Base-by-base conservation (phyloP, 1,284 basidiomycete genomes). In the Moesziomyces sp. region DNA sequence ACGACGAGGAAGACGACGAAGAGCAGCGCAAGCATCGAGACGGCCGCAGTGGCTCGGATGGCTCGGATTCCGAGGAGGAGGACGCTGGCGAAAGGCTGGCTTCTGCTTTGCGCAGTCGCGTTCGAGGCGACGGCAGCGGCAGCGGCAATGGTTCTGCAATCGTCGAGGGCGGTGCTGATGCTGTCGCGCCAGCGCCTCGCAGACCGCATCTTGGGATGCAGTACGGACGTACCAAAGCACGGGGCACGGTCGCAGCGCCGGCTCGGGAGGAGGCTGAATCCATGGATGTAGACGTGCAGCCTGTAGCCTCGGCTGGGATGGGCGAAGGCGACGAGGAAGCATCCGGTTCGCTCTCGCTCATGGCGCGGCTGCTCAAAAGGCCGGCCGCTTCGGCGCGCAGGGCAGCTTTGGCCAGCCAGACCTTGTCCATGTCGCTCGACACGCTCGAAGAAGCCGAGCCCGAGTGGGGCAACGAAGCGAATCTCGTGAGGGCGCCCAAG, bases 381-480 rank as follows among this genome's bases (percentile, higher is more conserved):
- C 50, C 42, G 3, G 34, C 52, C 5, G 4, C 35, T 4, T 5
- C 14, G 35, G 16, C 14, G 3, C 14, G 35, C 35, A 38, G 16
- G 35, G 13, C 16, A 5, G 38, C 24, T n/a, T 19, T 49, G 14
- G 40, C 57, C 0, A 55, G 46, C 26, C 42, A 46, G 11, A 14
- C 19, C 28, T 26, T 46, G 4, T 52, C 57, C 8, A 52, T 49
- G 34, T 28, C 52, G 3, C 46, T 56, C 4, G 69, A 72, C 9
- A 60, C 49, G 16, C 55, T 69, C 7, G 65, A 74, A 34, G 71
- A 74, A 30, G 58, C 51, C 19, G 71, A 74, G 40, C 71, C 71
- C 9, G 71, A 74, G 19, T 74, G 71, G 71, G 71, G 71, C 14
- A 74, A 74, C 30, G 71, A 74, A 26, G 71, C 70, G 16, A 58